Percentiles rank a stretch among this genome's conserved stretches.
Evolutionary conservation across 2,329 filamentous ascomycete species (phyloP).

Genomic region (Diaporthe eres): DNA sequence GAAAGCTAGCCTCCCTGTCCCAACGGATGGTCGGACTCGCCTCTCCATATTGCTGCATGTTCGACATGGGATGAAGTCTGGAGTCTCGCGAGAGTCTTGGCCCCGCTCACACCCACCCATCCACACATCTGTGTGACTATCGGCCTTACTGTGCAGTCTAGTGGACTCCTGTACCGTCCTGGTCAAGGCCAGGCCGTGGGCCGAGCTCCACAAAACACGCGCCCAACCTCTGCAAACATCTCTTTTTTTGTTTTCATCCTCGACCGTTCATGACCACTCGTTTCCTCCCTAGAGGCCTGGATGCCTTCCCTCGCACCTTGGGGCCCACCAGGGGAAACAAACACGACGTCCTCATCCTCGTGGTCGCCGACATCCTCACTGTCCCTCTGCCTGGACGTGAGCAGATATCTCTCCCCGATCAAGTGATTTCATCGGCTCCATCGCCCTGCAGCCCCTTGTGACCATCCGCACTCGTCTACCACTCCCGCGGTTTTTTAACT

Average conservation of each 20-base stretch:
- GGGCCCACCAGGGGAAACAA: constrained; percentile 23
- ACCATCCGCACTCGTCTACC: constrained; percentile 18
- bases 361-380: background rate
- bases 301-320: constrained; percentile 23
- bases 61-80: constrained; percentile 36
- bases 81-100: constrained; percentile 7
- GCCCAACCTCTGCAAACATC: constrained; percentile 35
- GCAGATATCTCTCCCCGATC: constrained; percentile 12
- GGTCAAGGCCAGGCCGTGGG: background rate
- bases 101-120: background rate
- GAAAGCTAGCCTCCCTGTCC: background rate
- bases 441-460: constrained; percentile 18
- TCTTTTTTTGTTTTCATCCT: constrained; percentile 30
- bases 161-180: background rate
- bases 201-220: constrained; percentile 32
- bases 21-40: constrained; percentile 28
- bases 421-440: constrained; percentile 24
- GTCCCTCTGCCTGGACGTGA: background rate
- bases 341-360: constrained; percentile 6
- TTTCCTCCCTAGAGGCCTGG: constrained; percentile 24
- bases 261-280: constrained; percentile 32
- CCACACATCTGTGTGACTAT: background rate
- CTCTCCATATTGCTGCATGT: constrained; percentile 8
- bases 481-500: constrained; percentile 19
- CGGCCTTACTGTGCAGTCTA: background rate